Evolutionary conservation across 106 monocot genomes (phyloP), one percentile per base, ranked within the genome.

Genomic region (Amphibolis antarctica): DNA sequence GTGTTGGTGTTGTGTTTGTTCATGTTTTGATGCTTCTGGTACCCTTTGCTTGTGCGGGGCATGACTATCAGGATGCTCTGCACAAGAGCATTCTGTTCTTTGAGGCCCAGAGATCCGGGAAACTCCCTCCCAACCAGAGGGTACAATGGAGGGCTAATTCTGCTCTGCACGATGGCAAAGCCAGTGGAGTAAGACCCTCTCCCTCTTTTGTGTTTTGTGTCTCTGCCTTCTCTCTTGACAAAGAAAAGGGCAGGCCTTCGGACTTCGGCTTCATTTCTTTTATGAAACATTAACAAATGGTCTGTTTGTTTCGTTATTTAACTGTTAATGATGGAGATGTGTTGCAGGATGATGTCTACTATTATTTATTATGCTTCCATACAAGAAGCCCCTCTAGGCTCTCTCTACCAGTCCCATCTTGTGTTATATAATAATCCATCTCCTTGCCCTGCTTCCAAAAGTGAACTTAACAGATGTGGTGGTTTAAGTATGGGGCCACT

Each of bases 61-160:
- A 96, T 69, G 94, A 96, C 71, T 89, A 96, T 55, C 69, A 71
- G 43, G 62, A 66, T 48, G 94, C 94, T 66, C 74, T 96, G 25
- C 86, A 70, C 19, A 66, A 66, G 66, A 66, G 66, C 66, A 27
- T 66, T 27, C 17, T 66, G 51, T 66, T 66, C 30, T 86, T 84
- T 57, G 89, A 96, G 78, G 94, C 94, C 14, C 94, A 96, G 81
- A 84, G 94, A 67, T 96, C 94, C 54, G 94, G 94, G 0, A 43
- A 69, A 45, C 78, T 96, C 12, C 94, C 94, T 14, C 31, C 67
- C 4, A 59, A 74, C 50, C 94, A 96, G 71, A 83, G 89, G 62
- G 72, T 89, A 54, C 62, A 57, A 10, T 96, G 94, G 94, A 81
- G 94, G 53, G 74, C 74, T 14, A 71, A 89, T 47, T 96, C 94